A percentile compares a stretch with the other conserved stretches of the same genome.
Evolutionary conservation across 2,329 filamentous ascomycete species (phyloP).

Genomic region (Pseudocercospora vitis): DNA sequence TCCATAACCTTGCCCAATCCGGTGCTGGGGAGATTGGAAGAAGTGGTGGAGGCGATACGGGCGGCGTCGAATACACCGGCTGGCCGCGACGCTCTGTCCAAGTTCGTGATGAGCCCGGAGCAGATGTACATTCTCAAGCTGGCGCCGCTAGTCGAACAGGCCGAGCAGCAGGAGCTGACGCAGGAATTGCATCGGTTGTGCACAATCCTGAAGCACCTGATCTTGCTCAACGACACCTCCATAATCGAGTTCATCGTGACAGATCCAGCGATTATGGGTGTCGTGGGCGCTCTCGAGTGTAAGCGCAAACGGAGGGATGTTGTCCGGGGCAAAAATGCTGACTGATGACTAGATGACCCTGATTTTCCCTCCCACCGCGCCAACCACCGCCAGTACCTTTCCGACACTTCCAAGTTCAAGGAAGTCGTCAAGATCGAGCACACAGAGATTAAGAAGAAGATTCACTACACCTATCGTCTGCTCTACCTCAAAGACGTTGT

Average conservation of each 20-base stretch:
- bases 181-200: constrained; percentile 85
- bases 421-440: constrained; percentile 94
- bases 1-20: constrained; percentile 74
- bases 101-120: constrained; percentile 79
- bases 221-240: constrained; percentile 87
- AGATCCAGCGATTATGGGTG: constrained; percentile 83
- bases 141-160: constrained; percentile 79
- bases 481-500: constrained; percentile 99
- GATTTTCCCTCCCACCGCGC: constrained; percentile 98
- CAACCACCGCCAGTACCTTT: constrained; percentile 91
- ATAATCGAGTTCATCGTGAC: constrained; percentile 94
- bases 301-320: constrained; percentile 32
- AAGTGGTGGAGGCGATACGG: constrained; percentile 83
- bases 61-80: constrained; percentile 70
- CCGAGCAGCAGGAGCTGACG: constrained; percentile 87
- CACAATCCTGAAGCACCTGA: constrained; percentile 96
- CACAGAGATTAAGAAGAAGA: constrained; percentile 77
- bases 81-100: constrained; percentile 82
- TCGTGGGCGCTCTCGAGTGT: constrained; percentile 92
- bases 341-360: constrained; percentile 67
- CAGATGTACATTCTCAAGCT: constrained; percentile 74
- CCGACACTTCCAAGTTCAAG: constrained; percentile 86
- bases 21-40: constrained; percentile 75
- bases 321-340: constrained; percentile 29
- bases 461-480: constrained; percentile 91